A percentile compares a stretch with the other conserved stretches of the same genome.
These are phyloP conservation scores for Trichoderma koningiopsis DNA, from an alignment of 2,329 filamentous ascomycete genomes.

Conservation along the genomic window DNA sequence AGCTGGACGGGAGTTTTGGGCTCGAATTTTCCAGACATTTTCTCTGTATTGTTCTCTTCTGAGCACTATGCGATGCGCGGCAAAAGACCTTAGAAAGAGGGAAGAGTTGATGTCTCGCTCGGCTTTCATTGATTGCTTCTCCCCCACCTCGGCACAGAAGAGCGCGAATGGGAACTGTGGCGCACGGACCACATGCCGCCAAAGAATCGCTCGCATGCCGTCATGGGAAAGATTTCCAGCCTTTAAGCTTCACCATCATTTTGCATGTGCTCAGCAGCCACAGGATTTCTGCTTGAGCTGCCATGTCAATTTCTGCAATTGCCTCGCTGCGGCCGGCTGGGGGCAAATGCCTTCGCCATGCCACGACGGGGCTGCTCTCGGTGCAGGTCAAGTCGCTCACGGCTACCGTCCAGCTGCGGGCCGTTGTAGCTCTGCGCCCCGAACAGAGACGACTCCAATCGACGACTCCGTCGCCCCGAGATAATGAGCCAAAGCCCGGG, in stretches of 20 bases:
- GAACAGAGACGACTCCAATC: conserved; percentile 37
- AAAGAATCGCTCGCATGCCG: conserved; percentile 7
- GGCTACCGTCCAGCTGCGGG: conserved; percentile 35
- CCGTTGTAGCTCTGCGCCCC: conserved; percentile 36
- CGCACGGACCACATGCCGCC: conserved; percentile 27
- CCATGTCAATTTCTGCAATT: conserved; percentile 41
- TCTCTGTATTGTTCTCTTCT: conserved; percentile 24
- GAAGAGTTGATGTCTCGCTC: not conserved
- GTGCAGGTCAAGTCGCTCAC: conserved; percentile 38
- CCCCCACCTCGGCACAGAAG: conserved; percentile 25
- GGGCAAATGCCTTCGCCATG: conserved; percentile 36
- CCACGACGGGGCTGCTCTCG: conserved; percentile 37
- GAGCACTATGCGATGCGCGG: not conserved
- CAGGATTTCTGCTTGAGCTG: not conserved
- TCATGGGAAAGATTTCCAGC: conserved; percentile 23
- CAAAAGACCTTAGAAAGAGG: not conserved
- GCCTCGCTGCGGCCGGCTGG: conserved; percentile 41
- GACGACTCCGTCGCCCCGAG: conserved; percentile 27
- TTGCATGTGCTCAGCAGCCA: not conserved
- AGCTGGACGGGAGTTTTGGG: conserved; percentile 77
- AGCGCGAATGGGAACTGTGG: not conserved
- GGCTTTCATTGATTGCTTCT: not conserved
- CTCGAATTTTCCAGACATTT: conserved; percentile 69
- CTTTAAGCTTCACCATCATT: not conserved
- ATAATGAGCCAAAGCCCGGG: conserved; percentile 29